Conservation (phyloP, 352 stramenopile species). For the Pythium guiyangense region DNA sequence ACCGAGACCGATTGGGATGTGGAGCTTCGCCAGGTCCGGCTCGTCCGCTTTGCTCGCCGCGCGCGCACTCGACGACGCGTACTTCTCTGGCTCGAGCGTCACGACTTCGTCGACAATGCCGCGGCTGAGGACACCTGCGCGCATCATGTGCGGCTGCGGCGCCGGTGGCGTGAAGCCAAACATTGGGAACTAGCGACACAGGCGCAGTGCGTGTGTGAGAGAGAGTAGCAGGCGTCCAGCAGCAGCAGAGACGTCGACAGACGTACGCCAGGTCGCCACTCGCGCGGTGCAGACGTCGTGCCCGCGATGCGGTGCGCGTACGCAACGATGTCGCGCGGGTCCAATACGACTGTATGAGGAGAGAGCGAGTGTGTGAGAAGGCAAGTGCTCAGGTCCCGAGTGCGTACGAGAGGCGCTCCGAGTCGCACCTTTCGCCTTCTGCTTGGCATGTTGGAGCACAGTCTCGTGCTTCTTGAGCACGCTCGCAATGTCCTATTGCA, state of each 20-base stretch:
- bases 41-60: slow-evolving; percentile 28
- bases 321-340: slow-evolving; percentile 64
- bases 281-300: slow-evolving; percentile 64
- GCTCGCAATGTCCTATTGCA: slow-evolving; percentile 40
- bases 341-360: no score
- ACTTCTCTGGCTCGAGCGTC: slow-evolving; percentile 61
- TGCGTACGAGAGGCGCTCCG: no score
- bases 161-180: slow-evolving; percentile 85
- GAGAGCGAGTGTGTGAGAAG: no score
- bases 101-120: slow-evolving; percentile 78
- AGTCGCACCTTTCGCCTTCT: slow-evolving; percentile 52
- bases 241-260: background rate
- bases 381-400: no score
- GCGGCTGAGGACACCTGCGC: slow-evolving; percentile 71
- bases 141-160: slow-evolving; percentile 84
- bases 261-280: slow-evolving; percentile 75
- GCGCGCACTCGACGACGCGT: slow-evolving; percentile 40
- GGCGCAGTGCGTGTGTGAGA: no score
- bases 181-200: slow-evolving; percentile 61
- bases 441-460: slow-evolving; percentile 55
- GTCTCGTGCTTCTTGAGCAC: slow-evolving; percentile 67
- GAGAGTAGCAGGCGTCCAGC: background rate
- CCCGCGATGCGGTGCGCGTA: slow-evolving; percentile 80
- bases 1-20: slow-evolving; percentile 65
- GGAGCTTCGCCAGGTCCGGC: slow-evolving; percentile 33